phyloP scores from a whole-genome alignment of 345 rosid genomes.

The Physaria fendleri region DNA sequence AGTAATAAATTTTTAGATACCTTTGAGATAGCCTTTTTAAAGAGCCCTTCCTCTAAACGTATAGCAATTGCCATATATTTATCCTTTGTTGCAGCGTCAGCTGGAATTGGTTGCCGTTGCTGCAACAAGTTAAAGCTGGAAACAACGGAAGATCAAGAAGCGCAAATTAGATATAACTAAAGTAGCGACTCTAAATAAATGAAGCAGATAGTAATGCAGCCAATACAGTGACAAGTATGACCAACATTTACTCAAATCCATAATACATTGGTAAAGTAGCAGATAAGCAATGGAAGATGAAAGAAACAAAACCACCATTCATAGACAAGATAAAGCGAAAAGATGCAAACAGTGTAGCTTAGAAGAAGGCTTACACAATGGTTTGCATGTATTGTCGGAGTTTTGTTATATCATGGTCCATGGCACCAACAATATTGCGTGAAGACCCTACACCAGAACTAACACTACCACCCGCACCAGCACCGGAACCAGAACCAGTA shows the following conservation, averaged over 20 bases:
- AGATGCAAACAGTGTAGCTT: not conserved
- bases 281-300: not conserved
- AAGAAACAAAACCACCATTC: not conserved
- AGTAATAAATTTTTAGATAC: slow-evolving; percentile 24
- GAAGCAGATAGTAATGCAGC: not conserved
- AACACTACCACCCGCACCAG: slow-evolving; percentile 1
- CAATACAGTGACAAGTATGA: not conserved
- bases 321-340: not conserved
- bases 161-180: slow-evolving; percentile 15
- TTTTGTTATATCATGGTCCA: slow-evolving; percentile 46
- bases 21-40: slow-evolving; percentile 61
- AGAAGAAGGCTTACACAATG: slow-evolving; percentile 46
- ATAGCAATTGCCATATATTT: slow-evolving; percentile 54
- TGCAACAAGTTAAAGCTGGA: slow-evolving; percentile 45
- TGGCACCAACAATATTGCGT: slow-evolving; percentile 17
- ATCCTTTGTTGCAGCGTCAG: slow-evolving; percentile 39
- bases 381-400: slow-evolving; percentile 46
- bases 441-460: slow-evolving; percentile 28
- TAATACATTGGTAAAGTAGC: not conserved
- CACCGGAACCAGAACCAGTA: slow-evolving; percentile 1
- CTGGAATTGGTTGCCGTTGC: slow-evolving; percentile 42
- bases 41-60: slow-evolving; percentile 86
- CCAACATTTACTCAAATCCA: slow-evolving; percentile 7
- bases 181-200: not conserved
- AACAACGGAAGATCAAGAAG: slow-evolving; percentile 6